phyloP scores from a whole-genome alignment of 2,329 filamentous ascomycete species.

The Penicillium sp. region DNA sequence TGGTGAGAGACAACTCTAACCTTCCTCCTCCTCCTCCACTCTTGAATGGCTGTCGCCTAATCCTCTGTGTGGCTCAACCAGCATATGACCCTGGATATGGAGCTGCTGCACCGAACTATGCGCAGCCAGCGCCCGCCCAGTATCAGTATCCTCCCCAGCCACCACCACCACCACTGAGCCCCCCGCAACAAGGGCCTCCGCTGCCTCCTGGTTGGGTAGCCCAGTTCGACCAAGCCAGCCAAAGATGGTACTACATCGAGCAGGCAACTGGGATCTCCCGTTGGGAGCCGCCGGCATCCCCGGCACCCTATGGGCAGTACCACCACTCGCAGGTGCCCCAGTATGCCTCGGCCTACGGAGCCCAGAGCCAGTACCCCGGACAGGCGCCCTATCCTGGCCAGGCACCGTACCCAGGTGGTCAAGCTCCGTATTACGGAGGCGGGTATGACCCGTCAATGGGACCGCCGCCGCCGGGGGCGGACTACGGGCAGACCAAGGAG shows the following conservation, averaged over 20 bases:
- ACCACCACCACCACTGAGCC: neutral
- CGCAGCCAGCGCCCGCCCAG: neutral
- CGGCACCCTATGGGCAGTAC: conserved; percentile 9
- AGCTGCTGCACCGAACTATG: neutral
- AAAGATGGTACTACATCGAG: conserved; percentile 14
- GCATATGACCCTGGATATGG: conserved; percentile 5
- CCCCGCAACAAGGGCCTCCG: neutral
- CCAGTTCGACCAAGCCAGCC: conserved; percentile 12
- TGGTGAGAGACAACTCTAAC: neutral
- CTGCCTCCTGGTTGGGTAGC: conserved; percentile 13
- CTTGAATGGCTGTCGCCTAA: neutral
- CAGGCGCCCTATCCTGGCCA: neutral
- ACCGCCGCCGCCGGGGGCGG: neutral
- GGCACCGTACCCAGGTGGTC: neutral
- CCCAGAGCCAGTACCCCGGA: neutral
- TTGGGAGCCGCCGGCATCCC: conserved; percentile 7
- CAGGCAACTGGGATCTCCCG: conserved; percentile 13
- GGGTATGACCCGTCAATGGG: neutral
- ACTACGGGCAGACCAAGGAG: neutral
- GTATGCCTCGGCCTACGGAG: neutral
- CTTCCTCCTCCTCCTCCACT: neutral
- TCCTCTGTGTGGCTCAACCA: conserved; percentile 2
- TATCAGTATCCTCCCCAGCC: neutral
- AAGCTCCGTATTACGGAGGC: neutral
- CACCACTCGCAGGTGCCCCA: conserved; percentile 5